Conservation (phyloP, 148 eudicot species). For the Agrostemma githago region DNA sequence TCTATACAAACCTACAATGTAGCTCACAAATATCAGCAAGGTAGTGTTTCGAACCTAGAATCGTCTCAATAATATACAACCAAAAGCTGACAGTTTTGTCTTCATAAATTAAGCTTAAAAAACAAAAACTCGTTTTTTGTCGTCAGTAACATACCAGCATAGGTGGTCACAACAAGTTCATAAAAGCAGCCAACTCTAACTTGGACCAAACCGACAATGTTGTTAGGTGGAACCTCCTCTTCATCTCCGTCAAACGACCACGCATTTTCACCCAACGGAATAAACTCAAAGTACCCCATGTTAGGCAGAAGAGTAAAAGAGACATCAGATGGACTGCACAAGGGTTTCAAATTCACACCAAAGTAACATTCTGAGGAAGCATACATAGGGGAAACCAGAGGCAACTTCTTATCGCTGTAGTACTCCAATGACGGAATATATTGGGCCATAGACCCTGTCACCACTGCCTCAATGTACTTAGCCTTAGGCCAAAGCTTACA, state of each 20-base stretch:
- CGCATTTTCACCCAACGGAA: constrained; percentile 49
- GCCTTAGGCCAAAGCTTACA: constrained; percentile 71
- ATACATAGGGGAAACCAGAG: constrained; percentile 63
- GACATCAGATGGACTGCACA: constrained; percentile 58
- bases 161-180: constrained; percentile 79
- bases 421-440: constrained; percentile 53
- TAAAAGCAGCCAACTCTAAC: constrained; percentile 53
- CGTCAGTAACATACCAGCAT: constrained; percentile 38
- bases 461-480: constrained; percentile 71
- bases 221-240: constrained; percentile 31
- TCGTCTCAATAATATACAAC: background rate
- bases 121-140: too few species aligned
- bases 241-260: constrained; percentile 34
- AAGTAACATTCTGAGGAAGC: constrained; percentile 73
- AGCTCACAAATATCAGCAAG: background rate
- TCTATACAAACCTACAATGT: constrained; percentile 48
- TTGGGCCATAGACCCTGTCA: constrained; percentile 83
- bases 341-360: constrained; percentile 74
- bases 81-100: background rate
- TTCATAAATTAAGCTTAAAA: too few species aligned
- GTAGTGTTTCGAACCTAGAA: background rate
- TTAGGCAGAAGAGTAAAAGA: constrained; percentile 69
- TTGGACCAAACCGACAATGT: constrained; percentile 51
- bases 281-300: constrained; percentile 77
- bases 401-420: constrained; percentile 50